Conservation (phyloP, 306 rosid genomes). For the Cicer bijugum region DNA sequence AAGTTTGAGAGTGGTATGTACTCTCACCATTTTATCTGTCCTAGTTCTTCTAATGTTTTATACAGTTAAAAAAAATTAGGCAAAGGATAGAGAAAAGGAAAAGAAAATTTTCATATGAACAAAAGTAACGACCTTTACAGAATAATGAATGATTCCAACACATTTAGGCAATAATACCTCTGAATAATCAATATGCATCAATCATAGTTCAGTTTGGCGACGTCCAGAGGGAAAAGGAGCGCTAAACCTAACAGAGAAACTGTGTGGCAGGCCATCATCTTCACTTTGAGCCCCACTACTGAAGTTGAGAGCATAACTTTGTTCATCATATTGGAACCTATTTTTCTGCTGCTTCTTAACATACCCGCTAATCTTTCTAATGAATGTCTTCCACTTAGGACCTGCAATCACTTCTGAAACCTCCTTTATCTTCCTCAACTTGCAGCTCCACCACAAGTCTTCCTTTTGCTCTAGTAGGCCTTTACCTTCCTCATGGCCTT, state of each 20-base stretch:
- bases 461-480: conserved; percentile 39
- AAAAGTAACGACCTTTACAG: conserved; percentile 33
- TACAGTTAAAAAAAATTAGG: background rate
- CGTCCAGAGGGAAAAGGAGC: conserved; percentile 44
- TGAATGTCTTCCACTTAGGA: conserved; percentile 73
- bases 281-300: conserved; percentile 52
- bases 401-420: conserved; percentile 63
- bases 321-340: conserved; percentile 67
- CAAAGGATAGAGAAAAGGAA: conserved; percentile 8
- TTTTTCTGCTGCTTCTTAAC: conserved; percentile 50
- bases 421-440: conserved; percentile 56
- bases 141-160: conserved; percentile 26
- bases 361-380: conserved; percentile 59
- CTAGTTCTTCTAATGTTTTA: background rate
- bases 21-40: background rate
- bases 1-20: background rate
- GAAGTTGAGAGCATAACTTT: conserved; percentile 76
- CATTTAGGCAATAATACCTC: conserved; percentile 8
- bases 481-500: conserved; percentile 24
- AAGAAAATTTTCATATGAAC: background rate
- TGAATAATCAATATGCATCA: background rate
- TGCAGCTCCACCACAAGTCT: conserved; percentile 54
- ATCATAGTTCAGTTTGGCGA: conserved; percentile 37
- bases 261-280: conserved; percentile 54
- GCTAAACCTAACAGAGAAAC: conserved; percentile 58